Evolutionary conservation across 2,329 filamentous ascomycete genomes (phyloP).

Genomic region (Botryotinia convoluta): DNA sequence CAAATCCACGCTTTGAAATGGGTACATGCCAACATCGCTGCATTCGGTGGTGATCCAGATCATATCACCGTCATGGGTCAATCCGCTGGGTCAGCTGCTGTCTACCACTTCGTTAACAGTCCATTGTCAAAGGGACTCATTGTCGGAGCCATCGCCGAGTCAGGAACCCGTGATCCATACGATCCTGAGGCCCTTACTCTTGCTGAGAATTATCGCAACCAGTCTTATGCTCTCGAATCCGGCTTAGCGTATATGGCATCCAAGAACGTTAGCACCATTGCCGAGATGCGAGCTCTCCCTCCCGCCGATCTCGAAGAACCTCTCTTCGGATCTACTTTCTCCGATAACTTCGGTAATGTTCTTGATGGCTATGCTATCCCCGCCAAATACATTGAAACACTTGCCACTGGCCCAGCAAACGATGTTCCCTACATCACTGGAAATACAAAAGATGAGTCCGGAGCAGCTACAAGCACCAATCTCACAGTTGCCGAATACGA

Average conservation of each 20-base stretch:
- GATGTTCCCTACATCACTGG: constrained; percentile 41
- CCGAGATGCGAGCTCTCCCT: constrained; percentile 19
- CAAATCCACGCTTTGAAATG: constrained; percentile 58
- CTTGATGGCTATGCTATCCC: constrained; percentile 32
- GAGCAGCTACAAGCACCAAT: constrained; percentile 38
- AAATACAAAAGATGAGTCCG: constrained; percentile 29
- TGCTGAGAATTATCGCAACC: constrained; percentile 30
- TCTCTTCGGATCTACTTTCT: neutral
- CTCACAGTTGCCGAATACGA: constrained; percentile 36
- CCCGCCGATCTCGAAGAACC: constrained; percentile 6
- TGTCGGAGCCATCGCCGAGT: constrained; percentile 34
- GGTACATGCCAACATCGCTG: constrained; percentile 54
- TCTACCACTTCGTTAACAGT: constrained; percentile 36
- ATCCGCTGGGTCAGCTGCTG: constrained; percentile 46
- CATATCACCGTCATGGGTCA: constrained; percentile 44
- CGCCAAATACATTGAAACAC: constrained; percentile 24
- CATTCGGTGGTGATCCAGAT: constrained; percentile 50
- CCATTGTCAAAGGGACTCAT: constrained; percentile 33
- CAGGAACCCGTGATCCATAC: constrained; percentile 34
- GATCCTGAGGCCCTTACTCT: constrained; percentile 30
- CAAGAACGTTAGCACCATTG: constrained; percentile 28
- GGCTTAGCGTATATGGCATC: constrained; percentile 24
- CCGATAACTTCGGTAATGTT: constrained; percentile 20
- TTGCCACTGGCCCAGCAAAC: constrained; percentile 33
- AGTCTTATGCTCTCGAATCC: constrained; percentile 12